phyloP scores from a whole-genome alignment of 257 asterid species.

The Solanum virginianum region DNA sequence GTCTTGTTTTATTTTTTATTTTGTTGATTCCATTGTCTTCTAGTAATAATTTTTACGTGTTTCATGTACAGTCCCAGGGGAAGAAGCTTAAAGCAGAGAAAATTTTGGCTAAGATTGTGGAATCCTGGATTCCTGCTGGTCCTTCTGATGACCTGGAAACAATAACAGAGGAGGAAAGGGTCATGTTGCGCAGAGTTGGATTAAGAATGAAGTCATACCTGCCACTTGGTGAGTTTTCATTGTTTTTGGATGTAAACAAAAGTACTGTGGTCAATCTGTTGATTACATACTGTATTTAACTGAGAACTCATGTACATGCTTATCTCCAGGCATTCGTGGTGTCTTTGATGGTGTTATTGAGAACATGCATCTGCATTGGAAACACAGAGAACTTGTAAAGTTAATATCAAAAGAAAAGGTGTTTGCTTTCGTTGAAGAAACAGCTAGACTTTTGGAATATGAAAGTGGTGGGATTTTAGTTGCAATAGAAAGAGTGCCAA shows the following conservation, averaged over 20 bases:
- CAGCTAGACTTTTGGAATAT: constrained; percentile 87
- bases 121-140: constrained; percentile 77
- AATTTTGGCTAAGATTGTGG: constrained; percentile 67
- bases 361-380: constrained; percentile 99
- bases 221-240: constrained; percentile 73
- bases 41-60: neutral
- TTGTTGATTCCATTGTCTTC: neutral
- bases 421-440: constrained; percentile 76
- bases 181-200: constrained; percentile 81
- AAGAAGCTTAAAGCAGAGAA: constrained; percentile 91
- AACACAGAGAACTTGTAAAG: constrained; percentile 94
- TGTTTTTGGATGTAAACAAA: neutral
- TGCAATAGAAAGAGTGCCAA: constrained; percentile 77
- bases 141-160: constrained; percentile 96
- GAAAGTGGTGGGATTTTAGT: constrained; percentile 96
- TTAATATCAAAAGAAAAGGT: constrained; percentile 84
- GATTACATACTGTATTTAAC: neutral
- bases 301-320: constrained; percentile 5
- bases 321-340: constrained; percentile 77
- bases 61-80: constrained; percentile 63
- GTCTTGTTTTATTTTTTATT: neutral
- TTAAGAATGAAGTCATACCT: constrained; percentile 85
- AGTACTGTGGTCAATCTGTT: neutral
- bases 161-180: constrained; percentile 92
- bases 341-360: constrained; percentile 97